A percentile compares a stretch with the other conserved stretches of the same genome.
Evolutionary conservation across 257 asterid genomes (phyloP).

Genomic region (Penstemon barbatus): DNA sequence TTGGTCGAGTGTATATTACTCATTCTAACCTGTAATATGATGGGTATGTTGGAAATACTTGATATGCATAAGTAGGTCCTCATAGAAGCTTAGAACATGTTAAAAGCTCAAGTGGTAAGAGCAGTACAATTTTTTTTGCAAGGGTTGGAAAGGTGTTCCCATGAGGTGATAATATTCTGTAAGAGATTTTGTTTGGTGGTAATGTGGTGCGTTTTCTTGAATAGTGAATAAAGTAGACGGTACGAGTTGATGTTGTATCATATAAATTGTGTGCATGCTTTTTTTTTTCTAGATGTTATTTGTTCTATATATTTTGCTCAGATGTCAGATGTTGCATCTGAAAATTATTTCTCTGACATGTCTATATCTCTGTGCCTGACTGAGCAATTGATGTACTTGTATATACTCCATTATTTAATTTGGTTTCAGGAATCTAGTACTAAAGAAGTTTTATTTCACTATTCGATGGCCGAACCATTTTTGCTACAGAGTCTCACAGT

Average conservation of each 20-base stretch:
- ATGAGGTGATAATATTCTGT: neutral
- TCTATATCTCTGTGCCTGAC: no score
- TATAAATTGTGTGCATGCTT: neutral
- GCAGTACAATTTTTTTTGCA: neutral
- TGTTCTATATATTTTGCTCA: no score
- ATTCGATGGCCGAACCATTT: slow-evolving; percentile 3
- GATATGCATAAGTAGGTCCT: neutral
- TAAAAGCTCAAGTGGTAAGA: neutral
- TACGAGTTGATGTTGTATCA: neutral
- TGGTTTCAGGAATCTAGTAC: slow-evolving; percentile 3
- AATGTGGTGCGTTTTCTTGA: neutral
- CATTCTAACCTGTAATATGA: neutral
- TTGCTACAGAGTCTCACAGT: neutral
- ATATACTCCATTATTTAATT: neutral
- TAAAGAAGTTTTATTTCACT: neutral
- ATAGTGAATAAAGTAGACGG: neutral
- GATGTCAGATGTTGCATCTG: no score
- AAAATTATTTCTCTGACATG: no score
- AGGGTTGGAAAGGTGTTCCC: neutral
- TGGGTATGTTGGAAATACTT: neutral
- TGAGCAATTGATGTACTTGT: no score
- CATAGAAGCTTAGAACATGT: neutral
- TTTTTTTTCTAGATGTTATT: no score
- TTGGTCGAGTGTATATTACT: neutral
- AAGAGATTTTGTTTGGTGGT: neutral